Base-by-base conservation (phyloP, 495 filamentous ascomycete species). In the Penicillium macrosclerotiorum region DNA sequence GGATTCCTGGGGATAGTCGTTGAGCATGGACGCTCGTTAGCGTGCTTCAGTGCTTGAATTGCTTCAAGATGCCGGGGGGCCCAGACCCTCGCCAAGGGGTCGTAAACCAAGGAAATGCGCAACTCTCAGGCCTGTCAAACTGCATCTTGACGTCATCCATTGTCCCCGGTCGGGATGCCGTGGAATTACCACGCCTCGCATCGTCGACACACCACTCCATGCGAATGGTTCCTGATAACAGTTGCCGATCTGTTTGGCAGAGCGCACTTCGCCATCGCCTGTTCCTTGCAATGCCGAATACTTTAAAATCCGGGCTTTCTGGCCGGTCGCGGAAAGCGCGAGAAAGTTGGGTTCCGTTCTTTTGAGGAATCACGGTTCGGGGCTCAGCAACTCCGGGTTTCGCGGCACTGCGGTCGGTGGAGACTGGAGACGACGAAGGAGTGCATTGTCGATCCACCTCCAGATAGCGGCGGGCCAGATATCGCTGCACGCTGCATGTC, bases 71-170 rank as follows among this genome's bases (percentile, higher is more conserved):
- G 48, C 33, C 37, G 22, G 20, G 25, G 37, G 58, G 49, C 52
- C 59, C 35, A 42, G 41, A 27, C 52, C 43, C 18, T 35, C 36
- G 49, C 51, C 49, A 52, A 57, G 48, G 30, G 44, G 27, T n/a
- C 32, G n/a, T 32, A 62, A 55, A 57, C 59, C 55, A 62, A 60
- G 59, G 55, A 45, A 62, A 16, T 40, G 13, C 24, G n/a, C 48
- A 36, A 47, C 51, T 36, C 55, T 41, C 49, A 34, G 45, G 55
- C 41, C 55, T 54, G 53, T 51, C 55, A 48, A 35, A 18, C n/a
- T 52, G 52, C 47, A 45, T 38, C 25, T 19, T 62, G 59, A 62
- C 59, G 38, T 62, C 55, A 62, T 53, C 5, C 31, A 47, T 16
- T 46, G 9, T 3, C 26, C 17, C 20, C 2, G 32, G 8, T 37